These are phyloP conservation scores for Alternaria brassicicola DNA, from an alignment of 2,329 filamentous ascomycete species.

Conservation along the genomic window DNA sequence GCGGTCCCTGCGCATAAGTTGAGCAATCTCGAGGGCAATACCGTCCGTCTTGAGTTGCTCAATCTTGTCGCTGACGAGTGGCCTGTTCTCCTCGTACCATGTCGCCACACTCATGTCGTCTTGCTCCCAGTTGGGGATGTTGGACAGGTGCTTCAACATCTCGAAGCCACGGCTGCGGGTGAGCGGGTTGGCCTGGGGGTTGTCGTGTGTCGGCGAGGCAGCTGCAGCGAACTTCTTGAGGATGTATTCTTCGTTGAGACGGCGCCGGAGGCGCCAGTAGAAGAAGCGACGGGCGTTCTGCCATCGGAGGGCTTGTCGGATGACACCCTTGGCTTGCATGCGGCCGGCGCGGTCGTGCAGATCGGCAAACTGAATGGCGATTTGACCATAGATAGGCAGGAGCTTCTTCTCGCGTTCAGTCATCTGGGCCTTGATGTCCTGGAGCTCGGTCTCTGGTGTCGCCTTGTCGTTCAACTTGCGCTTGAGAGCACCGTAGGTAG, in stretches of 20 bases:
- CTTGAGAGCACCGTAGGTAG: conserved; percentile 81
- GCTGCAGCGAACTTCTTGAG: conserved; percentile 78
- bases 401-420: conserved; percentile 83
- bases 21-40: conserved; percentile 71
- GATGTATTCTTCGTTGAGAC: conserved; percentile 96
- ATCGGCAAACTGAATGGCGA: conserved; percentile 96
- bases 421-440: conserved; percentile 83
- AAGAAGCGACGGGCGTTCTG: conserved; percentile 92
- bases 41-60: conserved; percentile 81
- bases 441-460: conserved; percentile 74
- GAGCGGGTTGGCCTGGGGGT: conserved; percentile 49
- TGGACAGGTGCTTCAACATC: conserved; percentile 82
- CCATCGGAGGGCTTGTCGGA: conserved; percentile 85
- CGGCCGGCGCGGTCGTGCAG: conserved; percentile 95
- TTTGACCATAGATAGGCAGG: conserved; percentile 90
- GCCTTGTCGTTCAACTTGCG: conserved; percentile 72
- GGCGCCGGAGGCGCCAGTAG: conserved; percentile 98
- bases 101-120: conserved; percentile 83
- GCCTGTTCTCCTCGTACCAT: conserved; percentile 97
- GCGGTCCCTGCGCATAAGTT: conserved; percentile 68
- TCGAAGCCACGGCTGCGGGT: conserved; percentile 71
- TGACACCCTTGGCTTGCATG: conserved; percentile 97
- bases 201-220: conserved; percentile 49
- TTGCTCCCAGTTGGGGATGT: conserved; percentile 74
- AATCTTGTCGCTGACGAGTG: conserved; percentile 80